Percentiles rank a stretch among this genome's conserved stretches.
Conservation (phyloP, 805 yeast species). For the Saturnispora halmiae region DNA sequence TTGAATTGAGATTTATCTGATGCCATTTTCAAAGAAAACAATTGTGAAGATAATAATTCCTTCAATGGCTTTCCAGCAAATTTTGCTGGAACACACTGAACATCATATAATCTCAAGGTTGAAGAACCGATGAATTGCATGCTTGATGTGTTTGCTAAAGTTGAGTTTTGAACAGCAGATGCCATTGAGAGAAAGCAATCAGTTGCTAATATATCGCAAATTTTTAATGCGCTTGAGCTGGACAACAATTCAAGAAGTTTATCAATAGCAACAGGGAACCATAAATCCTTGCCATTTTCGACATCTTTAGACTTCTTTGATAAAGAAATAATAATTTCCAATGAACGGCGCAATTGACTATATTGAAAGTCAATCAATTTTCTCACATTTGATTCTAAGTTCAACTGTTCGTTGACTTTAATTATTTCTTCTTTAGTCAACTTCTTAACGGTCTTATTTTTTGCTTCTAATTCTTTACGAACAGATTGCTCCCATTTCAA, state of each 20-base stretch:
- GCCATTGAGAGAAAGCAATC: conserved; percentile 49
- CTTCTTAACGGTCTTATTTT: conserved; percentile 38
- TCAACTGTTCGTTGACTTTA: conserved; percentile 52
- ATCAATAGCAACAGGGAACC: conserved; percentile 66
- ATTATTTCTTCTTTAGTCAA: conserved; percentile 69
- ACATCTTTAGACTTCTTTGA: conserved; percentile 39
- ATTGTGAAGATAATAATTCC: conserved; percentile 51
- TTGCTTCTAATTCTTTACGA: conserved; percentile 61
- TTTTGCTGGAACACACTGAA: conserved; percentile 37
- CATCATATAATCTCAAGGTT: conserved; percentile 47
- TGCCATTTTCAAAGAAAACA: conserved; percentile 67
- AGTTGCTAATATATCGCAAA: conserved; percentile 34
- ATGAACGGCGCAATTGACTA: conserved; percentile 36
- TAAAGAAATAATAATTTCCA: conserved; percentile 47
- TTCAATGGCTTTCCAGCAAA: conserved; percentile 43
- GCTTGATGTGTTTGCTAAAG: conserved; percentile 38
- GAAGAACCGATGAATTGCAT: conserved; percentile 59
- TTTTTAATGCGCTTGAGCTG: conserved; percentile 22
- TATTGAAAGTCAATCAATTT: conserved; percentile 32
- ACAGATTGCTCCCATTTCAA: conserved; percentile 83
- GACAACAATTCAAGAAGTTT: conserved; percentile 39
- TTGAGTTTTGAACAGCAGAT: conserved; percentile 32
- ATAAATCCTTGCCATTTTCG: conserved; percentile 54
- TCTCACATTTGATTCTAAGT: conserved; percentile 53
- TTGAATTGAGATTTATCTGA: conserved; percentile 69